Base-by-base conservation (phyloP, 164 flowering plant species). In the Vitis amurensis region DNA sequence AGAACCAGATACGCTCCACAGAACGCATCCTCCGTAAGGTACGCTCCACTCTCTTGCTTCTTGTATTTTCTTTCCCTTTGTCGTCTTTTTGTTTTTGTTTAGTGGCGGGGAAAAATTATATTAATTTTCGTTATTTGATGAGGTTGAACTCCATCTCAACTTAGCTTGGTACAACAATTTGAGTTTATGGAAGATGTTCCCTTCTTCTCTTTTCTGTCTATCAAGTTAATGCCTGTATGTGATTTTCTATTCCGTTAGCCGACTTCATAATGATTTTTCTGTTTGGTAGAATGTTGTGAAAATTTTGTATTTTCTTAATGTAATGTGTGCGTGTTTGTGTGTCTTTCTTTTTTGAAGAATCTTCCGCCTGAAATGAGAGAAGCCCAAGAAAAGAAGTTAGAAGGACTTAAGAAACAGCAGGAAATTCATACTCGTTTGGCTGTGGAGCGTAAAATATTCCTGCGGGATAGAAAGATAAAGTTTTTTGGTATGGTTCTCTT, bases 21-120 rank as follows among this genome's bases (percentile, higher is more conserved):
- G 94, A 91, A 73, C 92, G 99, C 56, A 77, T 95, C 80, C 94
- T 89, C 51, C 91, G 94, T 16, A 89, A 88, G 91, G 98, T 90
- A 85, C 44, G 23, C 16, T 11, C 44, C n/a, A 5, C 44, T 29
- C 1, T 16, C 51, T 50, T 63, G 2, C 23, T 53, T 47, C 30
- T 23, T 50, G 37, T 8, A 30, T 3, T 7, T 16, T 1, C 27
- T 23, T 23, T 23, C 27, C 11, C 27, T 37, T 29, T n/a, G 29
- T 49, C 48, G 4, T 27, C 3, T n/a, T 48, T 73, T 47, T 16
- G 2, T 7, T 30, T 50, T 23, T 29, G 8, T 62, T 59, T 48
- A 9, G 6, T 13, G 15, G 44, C 44, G 44, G 44, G 2, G 44
- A 37, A 3, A 50, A 30, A 16, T 47, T 23, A 15, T 50, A 15